These are phyloP conservation scores for Aurantiochytrium sp. DNA, from an alignment of 108 stramenopile species.

Conservation along the genomic window DNA sequence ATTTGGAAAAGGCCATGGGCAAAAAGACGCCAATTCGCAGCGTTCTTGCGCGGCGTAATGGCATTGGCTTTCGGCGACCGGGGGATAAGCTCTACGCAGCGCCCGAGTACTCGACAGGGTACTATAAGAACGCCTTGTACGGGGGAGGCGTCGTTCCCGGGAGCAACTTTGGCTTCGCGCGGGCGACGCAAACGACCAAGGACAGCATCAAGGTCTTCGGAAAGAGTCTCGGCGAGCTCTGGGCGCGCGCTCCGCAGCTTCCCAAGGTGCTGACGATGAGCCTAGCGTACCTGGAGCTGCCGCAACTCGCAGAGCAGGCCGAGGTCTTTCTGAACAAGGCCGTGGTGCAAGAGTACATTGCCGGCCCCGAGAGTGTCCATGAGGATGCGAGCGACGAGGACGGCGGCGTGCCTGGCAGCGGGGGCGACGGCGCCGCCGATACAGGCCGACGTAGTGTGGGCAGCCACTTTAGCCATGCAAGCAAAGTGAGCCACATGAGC, in stretches of 20 bases:
- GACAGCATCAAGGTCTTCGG: constrained; percentile 14
- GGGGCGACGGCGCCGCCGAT: neutral
- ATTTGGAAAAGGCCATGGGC: constrained; percentile 1
- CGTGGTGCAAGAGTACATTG: neutral
- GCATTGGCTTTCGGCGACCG: neutral
- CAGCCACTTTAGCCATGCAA: neutral
- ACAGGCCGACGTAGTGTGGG: neutral
- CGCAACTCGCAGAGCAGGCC: neutral
- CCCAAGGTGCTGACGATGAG: neutral
- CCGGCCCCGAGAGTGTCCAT: neutral
- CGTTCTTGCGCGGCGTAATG: neutral
- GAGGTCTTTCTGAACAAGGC: neutral
- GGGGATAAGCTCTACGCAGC: neutral
- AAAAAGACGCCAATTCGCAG: neutral
- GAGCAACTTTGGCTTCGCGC: constrained; percentile 22
- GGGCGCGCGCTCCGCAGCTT: neutral
- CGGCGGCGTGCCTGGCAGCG: neutral
- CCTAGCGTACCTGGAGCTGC: neutral
- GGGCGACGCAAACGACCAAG: constrained; percentile 7
- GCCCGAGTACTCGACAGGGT: neutral
- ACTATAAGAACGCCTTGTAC: neutral
- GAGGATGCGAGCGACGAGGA: too few relatives aligned
- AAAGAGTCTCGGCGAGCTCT: neutral
- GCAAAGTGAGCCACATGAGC: neutral
- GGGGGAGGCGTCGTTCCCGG: constrained; percentile 3